These are phyloP conservation scores for Fragilaria crotonensis DNA, from an alignment of 108 stramenopile species.

Conservation along the genomic window DNA sequence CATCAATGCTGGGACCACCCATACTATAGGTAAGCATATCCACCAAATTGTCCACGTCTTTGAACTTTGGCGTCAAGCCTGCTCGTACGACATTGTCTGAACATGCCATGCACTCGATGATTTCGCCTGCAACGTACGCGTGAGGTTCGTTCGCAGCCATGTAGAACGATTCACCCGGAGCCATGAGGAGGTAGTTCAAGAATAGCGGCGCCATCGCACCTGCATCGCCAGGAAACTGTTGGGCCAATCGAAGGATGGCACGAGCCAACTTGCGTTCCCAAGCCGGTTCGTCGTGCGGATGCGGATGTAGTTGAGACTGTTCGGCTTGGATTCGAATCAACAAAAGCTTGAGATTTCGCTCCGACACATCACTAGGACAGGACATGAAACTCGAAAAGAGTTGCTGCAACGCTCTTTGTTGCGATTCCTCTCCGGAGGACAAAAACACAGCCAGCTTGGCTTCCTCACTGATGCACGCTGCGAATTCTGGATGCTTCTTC, in stretches of 20 bases:
- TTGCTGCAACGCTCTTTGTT: constrained; percentile 30
- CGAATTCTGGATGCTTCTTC: constrained; percentile 85
- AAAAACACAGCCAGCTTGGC: constrained; percentile 68
- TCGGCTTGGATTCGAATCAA: constrained; percentile 58
- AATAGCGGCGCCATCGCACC: constrained; percentile 88
- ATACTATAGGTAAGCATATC: constrained; percentile 91
- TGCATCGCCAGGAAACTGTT: constrained; percentile 86
- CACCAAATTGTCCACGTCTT: constrained; percentile 93
- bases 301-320: constrained; percentile 34
- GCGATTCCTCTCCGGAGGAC: constrained; percentile 18
- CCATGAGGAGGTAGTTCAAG: constrained; percentile 73
- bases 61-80: constrained; percentile 96
- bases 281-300: constrained; percentile 41
- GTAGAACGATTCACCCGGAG: constrained; percentile 85
- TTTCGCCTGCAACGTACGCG: constrained; percentile 93
- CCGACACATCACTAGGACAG: constrained; percentile 41
- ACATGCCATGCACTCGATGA: constrained; percentile 98
- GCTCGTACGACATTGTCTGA: constrained; percentile 98
- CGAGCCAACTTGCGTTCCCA: constrained; percentile 66
- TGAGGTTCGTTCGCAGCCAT: constrained; percentile 91
- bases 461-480: constrained; percentile 68
- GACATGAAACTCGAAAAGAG: constrained; percentile 83
- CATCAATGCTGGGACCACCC: constrained; percentile 75
- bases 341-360: constrained; percentile 44
- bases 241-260: constrained; percentile 65